phyloP scores from a whole-genome alignment of 2,329 filamentous ascomycete species.

The Colletotrichum chlorophyti region DNA sequence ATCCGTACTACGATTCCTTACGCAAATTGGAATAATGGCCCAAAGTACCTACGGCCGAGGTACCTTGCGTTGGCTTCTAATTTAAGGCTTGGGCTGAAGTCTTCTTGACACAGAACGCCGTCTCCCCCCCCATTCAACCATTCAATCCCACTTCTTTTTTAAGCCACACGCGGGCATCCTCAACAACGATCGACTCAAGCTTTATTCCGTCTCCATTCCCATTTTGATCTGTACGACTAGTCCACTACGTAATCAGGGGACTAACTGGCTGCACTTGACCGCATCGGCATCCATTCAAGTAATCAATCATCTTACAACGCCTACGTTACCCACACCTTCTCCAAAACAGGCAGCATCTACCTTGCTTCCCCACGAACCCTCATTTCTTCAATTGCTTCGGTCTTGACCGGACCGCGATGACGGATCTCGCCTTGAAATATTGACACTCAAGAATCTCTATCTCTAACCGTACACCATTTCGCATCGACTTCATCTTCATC shows the following conservation, averaged over 20 bases:
- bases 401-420: slow-evolving; percentile 2
- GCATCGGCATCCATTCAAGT: neutral
- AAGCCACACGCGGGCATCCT: slow-evolving; percentile 6
- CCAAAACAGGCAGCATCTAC: slow-evolving; percentile 19
- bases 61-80: too few relatives aligned
- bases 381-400: neutral
- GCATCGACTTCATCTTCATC: neutral
- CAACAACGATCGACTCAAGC: neutral
- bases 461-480: neutral
- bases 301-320: slow-evolving; percentile 2
- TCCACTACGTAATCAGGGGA: too few relatives aligned
- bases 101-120: too few relatives aligned
- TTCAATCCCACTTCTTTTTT: neutral
- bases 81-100: too few relatives aligned
- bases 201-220: slow-evolving; percentile 8
- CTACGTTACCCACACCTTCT: neutral
- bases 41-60: too few relatives aligned
- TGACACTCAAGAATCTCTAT: neutral
- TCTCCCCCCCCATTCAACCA: neutral
- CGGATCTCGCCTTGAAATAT: neutral
- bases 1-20: too few relatives aligned
- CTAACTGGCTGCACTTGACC: too few relatives aligned
- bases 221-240: neutral
- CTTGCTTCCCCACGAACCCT: slow-evolving; percentile 13
- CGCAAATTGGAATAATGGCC: too few relatives aligned